A percentile compares a stretch with the other conserved stretches of the same genome.
phyloP scores from a whole-genome alignment of 192 early-diverging fungal species.

The Chytriomyces hyalinus region DNA sequence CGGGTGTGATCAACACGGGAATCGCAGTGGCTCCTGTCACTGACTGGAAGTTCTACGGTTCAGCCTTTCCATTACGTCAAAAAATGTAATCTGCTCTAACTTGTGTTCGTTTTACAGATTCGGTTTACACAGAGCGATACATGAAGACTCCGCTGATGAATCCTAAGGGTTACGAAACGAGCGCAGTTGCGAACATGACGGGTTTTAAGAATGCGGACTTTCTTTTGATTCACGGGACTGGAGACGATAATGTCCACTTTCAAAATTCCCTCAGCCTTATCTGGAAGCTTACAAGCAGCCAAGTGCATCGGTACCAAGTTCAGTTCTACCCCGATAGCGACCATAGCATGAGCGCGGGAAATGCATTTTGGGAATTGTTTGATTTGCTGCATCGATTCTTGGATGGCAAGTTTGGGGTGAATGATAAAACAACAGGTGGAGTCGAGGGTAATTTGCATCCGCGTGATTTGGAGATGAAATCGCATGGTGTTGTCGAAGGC shows the following conservation, averaged over 20 bases:
- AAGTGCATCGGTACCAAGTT: slow-evolving; percentile 79
- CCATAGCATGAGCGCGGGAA: slow-evolving; percentile 80
- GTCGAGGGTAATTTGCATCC: too few species aligned
- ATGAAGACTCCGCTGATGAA: slow-evolving; percentile 89
- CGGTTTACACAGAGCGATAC: slow-evolving; percentile 95
- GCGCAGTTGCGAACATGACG: slow-evolving; percentile 76
- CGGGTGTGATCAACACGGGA: slow-evolving; percentile 79
- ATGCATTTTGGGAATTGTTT: slow-evolving; percentile 75
- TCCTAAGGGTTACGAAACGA: slow-evolving; percentile 75
- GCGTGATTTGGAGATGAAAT: too few species aligned
- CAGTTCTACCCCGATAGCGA: slow-evolving; percentile 91
- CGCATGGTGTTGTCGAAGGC: too few species aligned
- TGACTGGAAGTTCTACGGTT: slow-evolving; percentile 78
- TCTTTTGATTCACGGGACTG: slow-evolving; percentile 89
- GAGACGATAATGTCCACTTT: slow-evolving; percentile 87
- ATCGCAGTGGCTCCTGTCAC: slow-evolving; percentile 97
- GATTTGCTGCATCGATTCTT: slow-evolving; percentile 56
- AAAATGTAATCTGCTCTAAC: neutral
- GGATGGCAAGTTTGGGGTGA: slow-evolving; percentile 31
- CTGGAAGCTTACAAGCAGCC: slow-evolving; percentile 74
- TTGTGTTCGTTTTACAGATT: slow-evolving; percentile 54
- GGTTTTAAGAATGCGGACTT: slow-evolving; percentile 81
- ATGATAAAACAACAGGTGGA: too few species aligned
- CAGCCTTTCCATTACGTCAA: neutral
- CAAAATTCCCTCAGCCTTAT: slow-evolving; percentile 85